These are phyloP conservation scores for Camelina laxa DNA, from an alignment of 345 rosid species.

Conservation along the genomic window DNA sequence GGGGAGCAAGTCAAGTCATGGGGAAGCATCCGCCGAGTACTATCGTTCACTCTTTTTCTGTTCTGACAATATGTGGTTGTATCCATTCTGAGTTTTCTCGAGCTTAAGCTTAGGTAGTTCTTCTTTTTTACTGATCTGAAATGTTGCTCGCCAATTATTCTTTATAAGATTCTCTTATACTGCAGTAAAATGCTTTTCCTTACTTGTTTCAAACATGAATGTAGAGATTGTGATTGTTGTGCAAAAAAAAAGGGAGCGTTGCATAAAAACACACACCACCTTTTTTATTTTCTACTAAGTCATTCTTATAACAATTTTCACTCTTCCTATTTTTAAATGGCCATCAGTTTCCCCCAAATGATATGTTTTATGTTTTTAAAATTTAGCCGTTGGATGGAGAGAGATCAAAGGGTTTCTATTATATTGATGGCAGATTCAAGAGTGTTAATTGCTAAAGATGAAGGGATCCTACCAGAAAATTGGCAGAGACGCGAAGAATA, in stretches of 20 bases:
- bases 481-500: too few relatives aligned
- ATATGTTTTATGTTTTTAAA: too few relatives aligned
- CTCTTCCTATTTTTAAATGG: too few relatives aligned
- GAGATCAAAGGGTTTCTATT: too few relatives aligned
- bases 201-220: neutral
- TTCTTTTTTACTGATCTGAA: constrained; percentile 7
- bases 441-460: too few relatives aligned
- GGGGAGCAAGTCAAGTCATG: constrained; percentile 65
- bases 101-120: constrained; percentile 28
- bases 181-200: neutral
- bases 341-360: too few relatives aligned
- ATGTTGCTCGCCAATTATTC: constrained; percentile 1
- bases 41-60: neutral
- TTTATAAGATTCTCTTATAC: constrained; percentile 9
- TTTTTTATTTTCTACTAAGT: too few relatives aligned
- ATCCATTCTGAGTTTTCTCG: constrained; percentile 20
- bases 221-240: neutral
- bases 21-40: constrained; percentile 56
- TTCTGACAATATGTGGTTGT: constrained; percentile 11
- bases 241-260: neutral
- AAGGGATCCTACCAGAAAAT: too few relatives aligned
- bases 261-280: too few relatives aligned
- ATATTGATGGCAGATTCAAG: too few relatives aligned
- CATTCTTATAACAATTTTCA: too few relatives aligned
- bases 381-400: too few relatives aligned